phyloP scores from a whole-genome alignment of 345 rosid species.

The Gossypium australe region DNA sequence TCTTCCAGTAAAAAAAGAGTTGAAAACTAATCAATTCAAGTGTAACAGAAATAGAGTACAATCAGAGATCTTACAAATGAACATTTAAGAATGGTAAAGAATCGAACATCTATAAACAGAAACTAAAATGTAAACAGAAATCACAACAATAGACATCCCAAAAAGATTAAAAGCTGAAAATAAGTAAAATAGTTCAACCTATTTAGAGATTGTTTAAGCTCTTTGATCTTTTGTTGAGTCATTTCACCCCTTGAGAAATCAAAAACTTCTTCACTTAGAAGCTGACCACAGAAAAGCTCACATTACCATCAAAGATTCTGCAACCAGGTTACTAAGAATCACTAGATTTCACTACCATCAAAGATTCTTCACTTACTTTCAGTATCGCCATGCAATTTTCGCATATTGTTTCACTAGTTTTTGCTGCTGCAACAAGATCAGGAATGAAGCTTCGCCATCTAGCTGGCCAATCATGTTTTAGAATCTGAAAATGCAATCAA shows the following conservation, averaged over 20 bases:
- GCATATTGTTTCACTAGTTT: conserved; percentile 98
- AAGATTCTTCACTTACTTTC: conserved; percentile 46
- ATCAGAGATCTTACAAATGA: not conserved
- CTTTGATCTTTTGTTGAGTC: conserved; percentile 96
- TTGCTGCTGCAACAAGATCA: conserved; percentile 97
- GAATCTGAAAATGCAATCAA: conserved; percentile 46
- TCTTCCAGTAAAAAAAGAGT: not conserved
- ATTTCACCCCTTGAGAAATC: conserved; percentile 99
- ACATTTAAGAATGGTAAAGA: not conserved
- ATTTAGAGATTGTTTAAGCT: conserved; percentile 92
- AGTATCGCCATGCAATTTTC: conserved; percentile 97
- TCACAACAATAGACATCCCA: not conserved
- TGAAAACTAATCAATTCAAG: not conserved
- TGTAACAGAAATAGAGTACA: not conserved
- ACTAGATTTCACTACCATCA: not conserved
- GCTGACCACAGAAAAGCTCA: conserved; percentile 39
- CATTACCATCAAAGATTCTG: conserved; percentile 8
- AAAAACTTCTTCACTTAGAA: conserved; percentile 96
- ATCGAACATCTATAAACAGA: not conserved
- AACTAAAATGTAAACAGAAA: not conserved
- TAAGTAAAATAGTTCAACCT: conserved; percentile 36
- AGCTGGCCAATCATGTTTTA: conserved; percentile 99
- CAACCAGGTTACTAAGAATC: not conserved
- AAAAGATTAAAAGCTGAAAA: not conserved
- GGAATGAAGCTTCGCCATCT: conserved; percentile 99